Evolutionary conservation across 352 stramenopile genomes (phyloP).

Genomic region (Phytopythium boreale): DNA sequence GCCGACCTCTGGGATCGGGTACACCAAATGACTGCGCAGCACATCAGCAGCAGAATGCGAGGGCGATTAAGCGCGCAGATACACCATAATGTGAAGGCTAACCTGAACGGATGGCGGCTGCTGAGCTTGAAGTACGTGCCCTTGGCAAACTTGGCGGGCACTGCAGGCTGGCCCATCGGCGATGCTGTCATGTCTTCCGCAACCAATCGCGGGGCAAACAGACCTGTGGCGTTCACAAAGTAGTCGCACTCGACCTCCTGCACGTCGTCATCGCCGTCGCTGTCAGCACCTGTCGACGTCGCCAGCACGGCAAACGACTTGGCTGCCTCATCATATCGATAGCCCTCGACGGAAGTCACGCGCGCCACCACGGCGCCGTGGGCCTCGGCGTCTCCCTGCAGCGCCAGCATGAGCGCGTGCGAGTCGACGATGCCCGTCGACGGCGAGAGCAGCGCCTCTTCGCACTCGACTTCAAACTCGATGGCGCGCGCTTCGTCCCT

Average conservation of each 20-base stretch:
- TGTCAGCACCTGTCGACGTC: conserved; percentile 21
- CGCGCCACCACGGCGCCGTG: conserved; percentile 83
- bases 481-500: conserved; percentile 33
- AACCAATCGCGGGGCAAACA: conserved; percentile 65
- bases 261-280: conserved; percentile 3
- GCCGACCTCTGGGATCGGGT: conserved; percentile 93
- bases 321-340: conserved; percentile 22
- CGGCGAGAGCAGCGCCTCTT: conserved; percentile 89
- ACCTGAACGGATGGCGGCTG: conserved; percentile 60
- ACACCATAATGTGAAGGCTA: neutral
- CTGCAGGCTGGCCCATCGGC: conserved; percentile 12
- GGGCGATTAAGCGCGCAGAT: neutral
- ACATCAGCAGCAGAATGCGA: conserved; percentile 1
- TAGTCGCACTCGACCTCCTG: conserved; percentile 86
- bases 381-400: conserved; percentile 90
- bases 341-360: conserved; percentile 53
- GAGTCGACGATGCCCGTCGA: conserved; percentile 96
- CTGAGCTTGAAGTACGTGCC: conserved; percentile 95
- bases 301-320: conserved; percentile 35
- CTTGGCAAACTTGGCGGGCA: conserved; percentile 89
- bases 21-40: conserved; percentile 85
- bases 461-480: conserved; percentile 58
- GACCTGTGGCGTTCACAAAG: conserved; percentile 92
- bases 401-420: conserved; percentile 87
- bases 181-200: conserved; percentile 20